Conservation (phyloP, 163 green algal genomes). For the Chlamydomonas reinhardtii region DNA sequence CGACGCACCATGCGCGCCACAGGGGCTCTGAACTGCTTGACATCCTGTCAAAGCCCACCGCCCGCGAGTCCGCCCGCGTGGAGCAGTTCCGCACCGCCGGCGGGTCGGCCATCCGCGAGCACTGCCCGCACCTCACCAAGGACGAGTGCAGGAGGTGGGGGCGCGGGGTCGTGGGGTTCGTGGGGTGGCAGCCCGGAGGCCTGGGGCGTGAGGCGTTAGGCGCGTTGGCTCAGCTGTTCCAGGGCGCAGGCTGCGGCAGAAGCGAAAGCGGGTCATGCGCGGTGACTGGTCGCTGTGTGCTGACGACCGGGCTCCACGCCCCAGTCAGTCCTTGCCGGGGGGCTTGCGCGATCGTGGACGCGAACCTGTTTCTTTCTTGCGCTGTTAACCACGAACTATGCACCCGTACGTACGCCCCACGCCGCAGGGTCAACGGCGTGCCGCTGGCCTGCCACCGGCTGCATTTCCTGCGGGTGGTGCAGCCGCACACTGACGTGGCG, state of each 20-base stretch:
- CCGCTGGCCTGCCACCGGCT: slow-evolving; percentile 67
- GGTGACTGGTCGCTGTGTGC: too few relatives aligned
- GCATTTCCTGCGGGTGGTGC: slow-evolving; percentile 83
- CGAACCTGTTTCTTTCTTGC: too few relatives aligned
- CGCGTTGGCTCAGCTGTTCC: too few relatives aligned
- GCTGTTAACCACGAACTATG: too few relatives aligned
- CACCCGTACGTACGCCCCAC: background rate
- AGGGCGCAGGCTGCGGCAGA: too few relatives aligned
- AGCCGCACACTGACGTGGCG: slow-evolving; percentile 81
- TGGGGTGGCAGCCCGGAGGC: too few relatives aligned
- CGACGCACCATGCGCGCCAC: too few relatives aligned
- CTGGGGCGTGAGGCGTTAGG: too few relatives aligned
- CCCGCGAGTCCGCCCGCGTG: slow-evolving; percentile 72
- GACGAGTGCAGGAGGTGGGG: slow-evolving; percentile 73
- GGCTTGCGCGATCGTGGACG: background rate
- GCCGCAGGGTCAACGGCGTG: slow-evolving; percentile 62
- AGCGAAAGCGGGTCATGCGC: too few relatives aligned
- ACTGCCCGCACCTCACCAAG: slow-evolving; percentile 86
- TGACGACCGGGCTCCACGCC: too few relatives aligned
- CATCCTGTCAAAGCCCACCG: slow-evolving; percentile 84
- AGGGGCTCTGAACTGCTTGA: slow-evolving; percentile 83
- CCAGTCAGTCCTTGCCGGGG: too few relatives aligned
- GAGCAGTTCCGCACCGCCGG: slow-evolving; percentile 83
- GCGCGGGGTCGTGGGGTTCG: background rate
- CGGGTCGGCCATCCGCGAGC: slow-evolving; percentile 76